phyloP scores from a whole-genome alignment of 2,329 filamentous ascomycete species.

The Neospermospora avenae region DNA sequence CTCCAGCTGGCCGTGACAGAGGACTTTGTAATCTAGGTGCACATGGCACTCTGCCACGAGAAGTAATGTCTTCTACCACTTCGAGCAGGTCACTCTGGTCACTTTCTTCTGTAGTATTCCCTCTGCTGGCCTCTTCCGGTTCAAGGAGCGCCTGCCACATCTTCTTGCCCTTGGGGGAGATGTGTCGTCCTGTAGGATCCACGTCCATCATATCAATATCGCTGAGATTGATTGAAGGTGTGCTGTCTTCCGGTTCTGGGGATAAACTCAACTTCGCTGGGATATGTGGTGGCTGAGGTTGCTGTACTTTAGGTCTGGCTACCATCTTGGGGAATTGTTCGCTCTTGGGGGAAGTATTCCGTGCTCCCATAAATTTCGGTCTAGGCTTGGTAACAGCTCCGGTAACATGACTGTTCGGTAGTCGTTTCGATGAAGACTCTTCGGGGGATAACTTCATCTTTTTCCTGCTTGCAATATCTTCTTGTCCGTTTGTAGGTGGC shows the following conservation, averaged over 20 bases:
- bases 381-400: not conserved
- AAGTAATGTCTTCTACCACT: not conserved
- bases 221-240: slow-evolving; percentile 18
- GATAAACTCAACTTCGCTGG: slow-evolving; percentile 12
- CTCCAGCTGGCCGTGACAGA: slow-evolving; percentile 14
- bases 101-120: not conserved
- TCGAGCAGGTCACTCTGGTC: not conserved
- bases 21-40: not conserved
- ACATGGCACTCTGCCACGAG: not conserved
- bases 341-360: slow-evolving; percentile 13
- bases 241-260: slow-evolving; percentile 4
- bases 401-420: not conserved
- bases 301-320: slow-evolving; percentile 22
- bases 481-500: not conserved
- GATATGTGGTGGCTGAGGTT: slow-evolving; percentile 3
- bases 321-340: slow-evolving; percentile 18
- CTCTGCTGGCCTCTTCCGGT: slow-evolving; percentile 12
- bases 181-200: slow-evolving; percentile 12
- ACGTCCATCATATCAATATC: slow-evolving; percentile 28
- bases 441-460: slow-evolving; percentile 29
- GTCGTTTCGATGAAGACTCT: not conserved
- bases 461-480: slow-evolving; percentile 24
- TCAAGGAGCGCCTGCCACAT: slow-evolving; percentile 32
- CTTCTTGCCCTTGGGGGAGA: slow-evolving; percentile 30
- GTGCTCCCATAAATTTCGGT: slow-evolving; percentile 6